These are phyloP conservation scores for Artomyces pyxidatus DNA, from an alignment of 768 basidiomycete genomes.

Conservation along the genomic window DNA sequence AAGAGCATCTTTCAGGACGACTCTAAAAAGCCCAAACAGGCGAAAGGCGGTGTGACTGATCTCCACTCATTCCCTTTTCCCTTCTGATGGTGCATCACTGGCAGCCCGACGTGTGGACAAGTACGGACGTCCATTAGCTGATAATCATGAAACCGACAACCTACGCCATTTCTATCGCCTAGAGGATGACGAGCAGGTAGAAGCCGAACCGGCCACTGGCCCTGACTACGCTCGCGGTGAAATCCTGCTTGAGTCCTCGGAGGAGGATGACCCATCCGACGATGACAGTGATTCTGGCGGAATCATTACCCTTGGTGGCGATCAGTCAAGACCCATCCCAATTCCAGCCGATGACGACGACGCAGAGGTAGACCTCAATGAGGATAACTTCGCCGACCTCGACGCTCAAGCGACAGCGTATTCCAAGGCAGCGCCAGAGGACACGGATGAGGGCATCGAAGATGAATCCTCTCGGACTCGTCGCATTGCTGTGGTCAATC, in stretches of 20 bases:
- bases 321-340: constrained; percentile 34
- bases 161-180: constrained; percentile 77
- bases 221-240: constrained; percentile 90
- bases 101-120: constrained; percentile 70
- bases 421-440: constrained; percentile 29
- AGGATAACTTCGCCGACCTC: constrained; percentile 59
- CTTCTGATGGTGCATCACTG: not conserved
- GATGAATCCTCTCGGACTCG: constrained; percentile 43
- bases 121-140: constrained; percentile 70
- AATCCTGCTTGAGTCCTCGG: constrained; percentile 80
- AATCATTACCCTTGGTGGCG: constrained; percentile 43
- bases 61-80: constrained; percentile 6
- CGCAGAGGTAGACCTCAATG: constrained; percentile 71
- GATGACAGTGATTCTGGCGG: constrained; percentile 41
- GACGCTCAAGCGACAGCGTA: constrained; percentile 69
- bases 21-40: constrained; percentile 26
- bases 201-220: constrained; percentile 25
- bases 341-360: constrained; percentile 33
- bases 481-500: constrained; percentile 85
- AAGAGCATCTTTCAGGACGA: constrained; percentile 60
- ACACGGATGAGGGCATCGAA: constrained; percentile 34
- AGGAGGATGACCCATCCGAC: constrained; percentile 36
- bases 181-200: constrained; percentile 36
- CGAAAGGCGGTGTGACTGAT: constrained; percentile 21
- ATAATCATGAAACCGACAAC: constrained; percentile 65